These are phyloP conservation scores for Pleomassaria siparia DNA, from an alignment of 2,329 filamentous ascomycete genomes.

Conservation along the genomic window DNA sequence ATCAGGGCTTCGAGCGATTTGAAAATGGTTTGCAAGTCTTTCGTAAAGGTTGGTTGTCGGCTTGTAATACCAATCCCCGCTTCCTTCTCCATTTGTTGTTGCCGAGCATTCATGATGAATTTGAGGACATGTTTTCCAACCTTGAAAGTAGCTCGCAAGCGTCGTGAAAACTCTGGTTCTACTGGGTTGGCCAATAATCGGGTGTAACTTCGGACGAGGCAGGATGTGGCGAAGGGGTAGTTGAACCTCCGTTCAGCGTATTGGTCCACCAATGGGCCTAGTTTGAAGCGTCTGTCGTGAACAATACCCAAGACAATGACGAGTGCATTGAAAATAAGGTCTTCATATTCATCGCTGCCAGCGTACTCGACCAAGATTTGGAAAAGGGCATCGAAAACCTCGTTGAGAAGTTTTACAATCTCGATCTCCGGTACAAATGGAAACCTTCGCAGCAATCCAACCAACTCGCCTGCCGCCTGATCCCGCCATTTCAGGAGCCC, in stretches of 20 bases:
- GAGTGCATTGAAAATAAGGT: conserved; percentile 85
- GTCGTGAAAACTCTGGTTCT: conserved; percentile 76
- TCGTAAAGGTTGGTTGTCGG: conserved; percentile 70
- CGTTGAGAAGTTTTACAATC: conserved; percentile 87
- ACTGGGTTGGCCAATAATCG: conserved; percentile 79
- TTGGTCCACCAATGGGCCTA: conserved; percentile 85
- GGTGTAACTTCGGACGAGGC: conserved; percentile 82
- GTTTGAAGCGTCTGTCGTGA: conserved; percentile 89
- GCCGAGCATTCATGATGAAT: conserved; percentile 87
- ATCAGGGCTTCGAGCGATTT: conserved; percentile 87
- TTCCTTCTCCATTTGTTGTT: conserved; percentile 86
- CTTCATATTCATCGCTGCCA: conserved; percentile 90
- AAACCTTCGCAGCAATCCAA: conserved; percentile 75
- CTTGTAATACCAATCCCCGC: conserved; percentile 81
- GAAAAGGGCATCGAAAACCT: conserved; percentile 90
- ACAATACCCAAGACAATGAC: conserved; percentile 91
- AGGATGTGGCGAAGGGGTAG: conserved; percentile 88
- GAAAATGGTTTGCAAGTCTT: conserved; percentile 84
- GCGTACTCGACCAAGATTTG: conserved; percentile 86
- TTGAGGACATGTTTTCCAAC: conserved; percentile 91
- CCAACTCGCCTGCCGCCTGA: conserved; percentile 68
- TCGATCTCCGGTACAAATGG: conserved; percentile 97
- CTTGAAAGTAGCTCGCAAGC: conserved; percentile 88
- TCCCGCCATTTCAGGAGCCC: conserved; percentile 87
- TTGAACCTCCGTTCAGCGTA: conserved; percentile 89